Percentiles rank a stretch among this genome's conserved stretches.
phyloP scores from a whole-genome alignment of 257 asterid species.

The Solanum virginianum region DNA sequence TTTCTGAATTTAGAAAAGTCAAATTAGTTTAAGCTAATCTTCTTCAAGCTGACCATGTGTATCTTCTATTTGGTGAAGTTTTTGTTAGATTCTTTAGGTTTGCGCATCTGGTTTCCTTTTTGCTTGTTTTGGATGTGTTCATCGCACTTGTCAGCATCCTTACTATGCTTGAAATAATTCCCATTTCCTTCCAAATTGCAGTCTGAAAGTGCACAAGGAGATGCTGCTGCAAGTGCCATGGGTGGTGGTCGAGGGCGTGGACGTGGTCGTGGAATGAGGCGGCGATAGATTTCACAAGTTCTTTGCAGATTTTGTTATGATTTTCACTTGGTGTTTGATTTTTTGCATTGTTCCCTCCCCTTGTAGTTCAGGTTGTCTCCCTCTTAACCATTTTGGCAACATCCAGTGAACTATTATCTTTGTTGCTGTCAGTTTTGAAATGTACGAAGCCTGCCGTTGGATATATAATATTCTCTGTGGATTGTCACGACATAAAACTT shows the following conservation, averaged over 20 bases:
- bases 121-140: background rate
- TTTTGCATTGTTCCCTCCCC: background rate
- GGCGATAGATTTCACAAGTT: conserved; percentile 28
- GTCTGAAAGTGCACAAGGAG: conserved; percentile 99
- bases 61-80: background rate
- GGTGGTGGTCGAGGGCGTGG: conserved; percentile 70
- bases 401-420: background rate
- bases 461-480: background rate
- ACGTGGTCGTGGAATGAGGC: conserved; percentile 94
- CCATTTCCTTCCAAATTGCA: conserved; percentile 6
- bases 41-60: background rate
- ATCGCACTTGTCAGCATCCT: background rate
- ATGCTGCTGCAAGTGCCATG: conserved; percentile 77
- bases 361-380: background rate
- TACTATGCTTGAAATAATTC: background rate
- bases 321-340: background rate
- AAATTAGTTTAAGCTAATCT: background rate
- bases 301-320: conserved; percentile 1
- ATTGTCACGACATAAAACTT: background rate
- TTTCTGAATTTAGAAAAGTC: background rate
- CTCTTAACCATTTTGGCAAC: background rate
- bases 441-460: background rate
- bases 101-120: background rate
- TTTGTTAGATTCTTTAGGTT: background rate
- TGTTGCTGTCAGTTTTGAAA: background rate